These are phyloP conservation scores for Begonia loranthoides DNA, from an alignment of 306 rosid species.

Conservation along the genomic window DNA sequence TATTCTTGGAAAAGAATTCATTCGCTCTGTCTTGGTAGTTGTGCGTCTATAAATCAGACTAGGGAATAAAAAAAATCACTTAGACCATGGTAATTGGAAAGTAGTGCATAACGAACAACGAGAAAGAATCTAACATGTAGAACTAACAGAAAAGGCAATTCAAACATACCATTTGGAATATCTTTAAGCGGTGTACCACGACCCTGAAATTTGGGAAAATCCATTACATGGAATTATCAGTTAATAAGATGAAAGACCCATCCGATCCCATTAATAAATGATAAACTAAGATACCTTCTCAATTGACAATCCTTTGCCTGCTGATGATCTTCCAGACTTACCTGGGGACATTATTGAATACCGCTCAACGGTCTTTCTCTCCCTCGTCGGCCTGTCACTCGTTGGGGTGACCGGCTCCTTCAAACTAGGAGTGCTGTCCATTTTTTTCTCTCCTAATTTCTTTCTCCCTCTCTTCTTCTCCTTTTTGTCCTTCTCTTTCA, in stretches of 20 bases:
- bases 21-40: no score
- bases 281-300: constrained; percentile 43
- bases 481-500: constrained; percentile 8
- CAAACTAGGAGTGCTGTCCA: constrained; percentile 4
- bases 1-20: background rate
- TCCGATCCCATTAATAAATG: background rate
- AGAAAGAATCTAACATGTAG: background rate
- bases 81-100: background rate
- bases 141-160: background rate
- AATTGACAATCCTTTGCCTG: constrained; percentile 40
- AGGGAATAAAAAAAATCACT: background rate
- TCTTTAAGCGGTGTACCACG: constrained; percentile 74
- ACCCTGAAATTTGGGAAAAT: constrained; percentile 45
- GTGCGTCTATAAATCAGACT: background rate
- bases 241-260: background rate
- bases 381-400: constrained; percentile 76
- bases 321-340: constrained; percentile 34
- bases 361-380: constrained; percentile 76
- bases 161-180: constrained; percentile 71
- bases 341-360: constrained; percentile 41
- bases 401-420: constrained; percentile 36
- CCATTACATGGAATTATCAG: constrained; percentile 1
- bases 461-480: constrained; percentile 13
- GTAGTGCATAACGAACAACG: background rate
- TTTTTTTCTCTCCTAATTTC: constrained; percentile 16